Evolutionary conservation across 495 filamentous ascomycete genomes (phyloP).

Genomic region (Venustampulla echinocandica): DNA sequence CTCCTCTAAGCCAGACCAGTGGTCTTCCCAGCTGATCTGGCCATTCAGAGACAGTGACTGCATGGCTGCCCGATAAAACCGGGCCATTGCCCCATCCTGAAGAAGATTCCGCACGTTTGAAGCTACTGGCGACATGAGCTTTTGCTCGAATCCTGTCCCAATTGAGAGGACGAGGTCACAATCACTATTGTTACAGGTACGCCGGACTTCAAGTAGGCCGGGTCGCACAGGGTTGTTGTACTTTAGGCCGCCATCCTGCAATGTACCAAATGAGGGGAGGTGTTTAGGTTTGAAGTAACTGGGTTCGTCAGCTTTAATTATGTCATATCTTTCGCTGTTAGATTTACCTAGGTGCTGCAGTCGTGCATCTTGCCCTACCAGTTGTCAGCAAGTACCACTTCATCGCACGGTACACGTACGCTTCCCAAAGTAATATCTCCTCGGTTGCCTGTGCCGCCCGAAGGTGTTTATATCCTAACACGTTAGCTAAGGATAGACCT

Average conservation of each 20-base stretch:
- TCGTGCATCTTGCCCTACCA: conserved; percentile 16
- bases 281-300: conserved; percentile 16
- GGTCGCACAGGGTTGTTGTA: conserved; percentile 15
- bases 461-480: conserved; percentile 16
- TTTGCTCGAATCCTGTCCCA: conserved; percentile 11
- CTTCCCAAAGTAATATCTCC: conserved; percentile 12
- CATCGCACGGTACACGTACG: conserved; percentile 3
- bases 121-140: conserved; percentile 10
- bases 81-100: conserved; percentile 14
- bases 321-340: not conserved
- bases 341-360: conserved; percentile 13
- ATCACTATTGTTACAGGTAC: conserved; percentile 9
- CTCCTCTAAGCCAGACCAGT: conserved; percentile 14
- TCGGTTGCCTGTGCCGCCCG: conserved; percentile 5
- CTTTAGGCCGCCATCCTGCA: conserved; percentile 16
- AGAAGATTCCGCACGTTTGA: conserved; percentile 13
- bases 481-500: conserved; percentile 1
- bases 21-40: conserved; percentile 16
- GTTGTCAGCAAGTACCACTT: not conserved
- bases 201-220: conserved; percentile 10
- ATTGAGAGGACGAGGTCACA: conserved; percentile 14
- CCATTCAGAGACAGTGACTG: conserved; percentile 14
- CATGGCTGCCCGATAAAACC: conserved; percentile 16
- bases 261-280: conserved; percentile 8
- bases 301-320: conserved; percentile 3